A percentile compares a stretch with the other conserved stretches of the same genome.
Conservation (phyloP, 2,329 filamentous ascomycete genomes). For the Talaromyces amestolkiae region DNA sequence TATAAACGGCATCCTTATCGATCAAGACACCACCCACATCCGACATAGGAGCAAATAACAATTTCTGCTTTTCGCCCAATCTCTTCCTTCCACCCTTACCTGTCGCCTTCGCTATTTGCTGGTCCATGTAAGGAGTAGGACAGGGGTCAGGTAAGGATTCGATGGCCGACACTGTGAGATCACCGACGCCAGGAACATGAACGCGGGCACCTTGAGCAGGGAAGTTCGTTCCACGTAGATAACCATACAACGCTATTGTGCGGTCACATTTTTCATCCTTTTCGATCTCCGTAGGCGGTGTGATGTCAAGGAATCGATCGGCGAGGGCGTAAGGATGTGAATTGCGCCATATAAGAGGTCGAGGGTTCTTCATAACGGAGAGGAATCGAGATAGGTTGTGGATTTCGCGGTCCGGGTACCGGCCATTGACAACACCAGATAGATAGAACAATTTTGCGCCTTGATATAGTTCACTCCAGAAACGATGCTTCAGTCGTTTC, state of each 20-base stretch:
- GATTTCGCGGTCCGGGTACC: conserved; percentile 94
- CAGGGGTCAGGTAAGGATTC: conserved; percentile 91
- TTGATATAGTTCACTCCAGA: conserved; percentile 97
- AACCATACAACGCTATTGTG: conserved; percentile 86
- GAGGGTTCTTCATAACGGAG: conserved; percentile 98
- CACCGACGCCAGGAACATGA: conserved; percentile 88
- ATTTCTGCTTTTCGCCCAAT: conserved; percentile 93
- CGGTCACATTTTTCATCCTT: conserved; percentile 86
- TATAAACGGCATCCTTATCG: conserved; percentile 96
- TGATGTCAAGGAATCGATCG: conserved; percentile 93
- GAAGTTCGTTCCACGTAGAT: conserved; percentile 92
- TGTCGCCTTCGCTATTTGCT: conserved; percentile 76
- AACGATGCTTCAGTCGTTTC: conserved; percentile 89
- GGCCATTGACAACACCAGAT: conserved; percentile 91
- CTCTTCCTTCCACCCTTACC: conserved; percentile 78
- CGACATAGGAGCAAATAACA: conserved; percentile 95
- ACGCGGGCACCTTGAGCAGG: conserved; percentile 79
- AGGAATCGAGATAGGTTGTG: conserved; percentile 94
- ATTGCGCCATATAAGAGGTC: conserved; percentile 95
- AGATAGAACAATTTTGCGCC: conserved; percentile 97
- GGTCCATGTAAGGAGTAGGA: conserved; percentile 87
- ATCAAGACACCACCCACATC: conserved; percentile 95
- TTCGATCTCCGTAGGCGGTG: conserved; percentile 87
- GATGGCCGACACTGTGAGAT: conserved; percentile 77
- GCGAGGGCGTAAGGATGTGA: conserved; percentile 91